Percentiles rank a stretch among this genome's conserved stretches.
phyloP scores from a whole-genome alignment of 768 basidiomycete genomes.

The Serendipita sp. region DNA sequence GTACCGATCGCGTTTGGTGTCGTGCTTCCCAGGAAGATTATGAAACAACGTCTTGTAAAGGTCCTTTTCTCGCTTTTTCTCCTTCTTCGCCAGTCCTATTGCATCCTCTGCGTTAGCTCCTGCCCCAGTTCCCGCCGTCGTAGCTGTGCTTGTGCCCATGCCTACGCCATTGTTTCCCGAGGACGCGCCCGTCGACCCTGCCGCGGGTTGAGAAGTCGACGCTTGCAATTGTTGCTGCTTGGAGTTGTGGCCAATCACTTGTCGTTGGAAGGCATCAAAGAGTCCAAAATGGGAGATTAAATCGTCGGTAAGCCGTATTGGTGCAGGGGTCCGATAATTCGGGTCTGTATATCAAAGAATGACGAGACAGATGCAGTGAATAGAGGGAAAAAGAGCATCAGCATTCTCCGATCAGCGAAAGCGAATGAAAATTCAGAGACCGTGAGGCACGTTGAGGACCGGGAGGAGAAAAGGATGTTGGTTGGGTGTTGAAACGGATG shows the following conservation, averaged over 20 bases:
- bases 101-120: not conserved
- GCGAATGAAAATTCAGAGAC: not conserved
- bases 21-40: not conserved
- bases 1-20: slow-evolving; percentile 3
- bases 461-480: not conserved
- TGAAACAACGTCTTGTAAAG: slow-evolving; percentile 3
- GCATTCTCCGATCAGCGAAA: not conserved
- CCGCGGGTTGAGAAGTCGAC: not conserved
- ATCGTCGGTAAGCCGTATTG: not conserved
- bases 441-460: slow-evolving; percentile 1
- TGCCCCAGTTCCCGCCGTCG: not conserved
- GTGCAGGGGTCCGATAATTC: not conserved
- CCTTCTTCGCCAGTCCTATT: not conserved
- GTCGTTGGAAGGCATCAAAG: slow-evolving; percentile 4
- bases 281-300: not conserved
- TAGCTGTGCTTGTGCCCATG: not conserved
- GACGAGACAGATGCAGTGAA: not conserved
- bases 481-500: not conserved
- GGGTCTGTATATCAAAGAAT: not conserved
- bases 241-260: not conserved
- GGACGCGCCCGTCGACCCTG: not conserved
- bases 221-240: not conserved
- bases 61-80: slow-evolving; percentile 4
- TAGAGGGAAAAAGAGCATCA: not conserved
- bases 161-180: not conserved